phyloP scores from a whole-genome alignment of 2,329 filamentous ascomycete species.

The Claviceps quebecensis region DNA sequence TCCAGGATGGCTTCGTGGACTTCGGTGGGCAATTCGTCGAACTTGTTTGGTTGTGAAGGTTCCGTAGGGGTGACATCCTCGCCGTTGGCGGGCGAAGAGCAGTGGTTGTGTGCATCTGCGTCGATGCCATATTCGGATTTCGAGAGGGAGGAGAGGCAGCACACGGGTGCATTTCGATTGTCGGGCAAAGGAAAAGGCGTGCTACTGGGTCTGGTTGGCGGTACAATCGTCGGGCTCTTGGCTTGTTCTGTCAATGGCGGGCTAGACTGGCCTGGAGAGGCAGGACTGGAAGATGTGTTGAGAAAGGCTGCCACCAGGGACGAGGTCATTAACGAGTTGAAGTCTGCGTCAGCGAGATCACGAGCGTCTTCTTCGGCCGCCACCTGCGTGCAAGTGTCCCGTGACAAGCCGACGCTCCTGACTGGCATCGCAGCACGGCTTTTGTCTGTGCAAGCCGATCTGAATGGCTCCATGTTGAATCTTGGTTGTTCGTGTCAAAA shows the following conservation, averaged over 20 bases:
- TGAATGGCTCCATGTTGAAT: slow-evolving; percentile 4
- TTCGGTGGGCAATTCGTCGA: slow-evolving; percentile 48
- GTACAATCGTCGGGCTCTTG: slow-evolving; percentile 24
- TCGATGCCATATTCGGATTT: slow-evolving; percentile 12
- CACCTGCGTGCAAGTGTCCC: slow-evolving; percentile 7
- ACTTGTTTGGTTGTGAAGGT: slow-evolving; percentile 17
- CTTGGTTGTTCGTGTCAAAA: neutral
- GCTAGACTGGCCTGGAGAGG: slow-evolving; percentile 39
- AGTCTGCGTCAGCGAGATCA: slow-evolving; percentile 16
- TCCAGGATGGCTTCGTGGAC: slow-evolving; percentile 62
- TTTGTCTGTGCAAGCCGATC: slow-evolving; percentile 1
- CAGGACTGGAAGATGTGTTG: slow-evolving; percentile 36
- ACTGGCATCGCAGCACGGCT: slow-evolving; percentile 3
- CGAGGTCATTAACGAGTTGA: slow-evolving; percentile 22
- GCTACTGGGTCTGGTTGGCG: slow-evolving; percentile 37
- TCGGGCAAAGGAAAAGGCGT: slow-evolving; percentile 45
- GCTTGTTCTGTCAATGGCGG: slow-evolving; percentile 31
- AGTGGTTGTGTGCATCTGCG: slow-evolving; percentile 3
- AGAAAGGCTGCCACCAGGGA: slow-evolving; percentile 23
- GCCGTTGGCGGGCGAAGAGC: slow-evolving; percentile 8
- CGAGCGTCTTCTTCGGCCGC: neutral
- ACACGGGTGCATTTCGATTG: slow-evolving; percentile 22
- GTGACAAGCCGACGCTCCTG: neutral
- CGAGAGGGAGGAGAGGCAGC: slow-evolving; percentile 14
- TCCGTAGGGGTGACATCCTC: slow-evolving; percentile 9